Base-by-base conservation (phyloP, 495 filamentous ascomycete genomes). In the Viridothelium virens region DNA sequence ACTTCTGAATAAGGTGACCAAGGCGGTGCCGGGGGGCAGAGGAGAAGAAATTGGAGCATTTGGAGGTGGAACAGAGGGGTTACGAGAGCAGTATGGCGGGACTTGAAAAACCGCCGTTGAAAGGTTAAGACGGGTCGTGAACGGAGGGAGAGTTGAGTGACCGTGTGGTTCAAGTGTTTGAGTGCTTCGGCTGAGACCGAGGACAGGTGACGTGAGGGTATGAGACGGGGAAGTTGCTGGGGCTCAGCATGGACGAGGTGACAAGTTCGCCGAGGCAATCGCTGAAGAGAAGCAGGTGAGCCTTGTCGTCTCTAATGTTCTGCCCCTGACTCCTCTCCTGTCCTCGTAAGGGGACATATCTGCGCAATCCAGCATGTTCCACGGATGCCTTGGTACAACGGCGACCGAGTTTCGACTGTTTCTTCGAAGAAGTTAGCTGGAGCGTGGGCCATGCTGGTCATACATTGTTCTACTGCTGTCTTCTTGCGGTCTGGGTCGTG, bases 21-120 rank as follows among this genome's bases (percentile, higher is more conserved):
- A 66, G 47, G 78, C 75, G 41, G 73, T 79, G 25, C 38, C 68
- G 72, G 69, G 67, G 72, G 65, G 64, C 62, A 36, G 78, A 80
- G 71, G 66, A 70, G 69, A 70, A 74, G 71, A 74, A 73, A 68
- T 63, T 80, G 53, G 71, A 62, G 69, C 76, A 76, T 63, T 69
- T 73, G 16, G 48, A 75, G 75, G 67, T 68, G 2, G 78, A 78
- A 68, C 66, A 69, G 61, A 31, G 70, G 66, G 74, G 74, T 66
- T 79, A 70, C 61, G 71, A 78, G 70, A 63, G 65, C 70, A 79
- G 72, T 65, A 68, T 80, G 59, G 70, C 68, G 68, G 74, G 76
- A 68, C 79, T 80, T 71, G 70, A 79, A 67, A 50, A 64, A 65
- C 53, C 79, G 72, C 79, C 77, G 69, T 48, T 80, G 53, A 71